Evolutionary conservation across 108 stramenopile genomes (phyloP), one percentile per base, ranked within the genome.

Genomic region (Skeletonema tropicum): DNA sequence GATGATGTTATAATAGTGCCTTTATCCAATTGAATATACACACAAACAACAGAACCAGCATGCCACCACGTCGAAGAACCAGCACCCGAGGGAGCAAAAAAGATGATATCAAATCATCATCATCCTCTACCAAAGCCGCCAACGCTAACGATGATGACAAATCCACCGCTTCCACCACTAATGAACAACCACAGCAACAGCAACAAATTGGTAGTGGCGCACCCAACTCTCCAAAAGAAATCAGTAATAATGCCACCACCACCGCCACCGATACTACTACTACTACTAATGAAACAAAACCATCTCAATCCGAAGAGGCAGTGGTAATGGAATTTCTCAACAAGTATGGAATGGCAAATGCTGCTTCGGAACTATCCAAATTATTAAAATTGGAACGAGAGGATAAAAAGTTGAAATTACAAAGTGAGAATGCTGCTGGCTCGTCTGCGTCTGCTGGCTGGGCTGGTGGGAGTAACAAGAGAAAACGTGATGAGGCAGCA

Each of bases 261-360:
- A 67, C 21, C 49, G 21, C 67, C 1, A 30, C 21, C 11, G 26
- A 1, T 12, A 21, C n/a, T 23, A 21, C 67, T 26, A 68, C 15
- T 25, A 32, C 26, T 29, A 29, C 26, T 29, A 29, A 29, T 29
- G 26, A 29, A 29, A 13, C 14, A 21, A 15, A 15, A 7, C 67
- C 65, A 36, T 55, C 52, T 21, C 52, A 67, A 35, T 66, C 81
- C 1, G 82, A 86, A 46, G 88, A 89, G 66, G 79, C 85, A 41
- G 79, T 82, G 14, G 93, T 94, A 2, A 36, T 94, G 64, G 85
- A 88, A 10, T 94, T 89, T 68, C 79, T 94, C 46, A 75, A 81
- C 30, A 85, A 90, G 59, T 76, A 89, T 41, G 93, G 93, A 4
- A 65, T 94, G 81, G 73, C 59, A 9, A 60, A 62, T 25, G 93